These are phyloP conservation scores for Scutellaria minor DNA, from an alignment of 257 asterid species.

Conservation along the genomic window DNA sequence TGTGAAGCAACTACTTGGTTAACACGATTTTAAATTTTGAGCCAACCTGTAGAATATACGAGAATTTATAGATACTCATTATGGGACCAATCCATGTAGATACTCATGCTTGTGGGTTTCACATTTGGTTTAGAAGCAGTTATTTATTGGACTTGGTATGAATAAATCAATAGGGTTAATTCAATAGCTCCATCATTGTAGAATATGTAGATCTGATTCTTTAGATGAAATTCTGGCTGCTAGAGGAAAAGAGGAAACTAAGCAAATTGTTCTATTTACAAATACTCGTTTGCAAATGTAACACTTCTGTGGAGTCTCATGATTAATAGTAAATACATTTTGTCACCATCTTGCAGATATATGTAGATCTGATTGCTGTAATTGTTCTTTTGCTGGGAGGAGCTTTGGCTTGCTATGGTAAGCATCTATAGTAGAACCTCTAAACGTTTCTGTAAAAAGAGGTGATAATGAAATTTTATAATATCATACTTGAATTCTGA, in stretches of 20 bases:
- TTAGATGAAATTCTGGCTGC: not conserved
- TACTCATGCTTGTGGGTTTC: not conserved
- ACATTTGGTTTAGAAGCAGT: constrained; percentile 12
- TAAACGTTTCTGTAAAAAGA: constrained; percentile 4
- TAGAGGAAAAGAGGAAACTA: not conserved
- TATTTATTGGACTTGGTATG: not conserved
- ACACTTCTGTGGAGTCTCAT: not conserved
- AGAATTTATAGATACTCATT: not conserved
- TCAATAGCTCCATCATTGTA: not conserved
- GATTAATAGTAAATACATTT: not conserved
- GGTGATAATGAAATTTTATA: not conserved
- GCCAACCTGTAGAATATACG: not conserved
- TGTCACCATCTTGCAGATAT: constrained; percentile 63
- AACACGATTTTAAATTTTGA: too few relatives aligned
- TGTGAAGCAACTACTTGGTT: not conserved
- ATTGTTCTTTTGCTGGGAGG: constrained; percentile 75
- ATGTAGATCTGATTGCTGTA: constrained; percentile 77
- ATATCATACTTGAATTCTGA: not conserved
- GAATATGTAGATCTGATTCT: not conserved
- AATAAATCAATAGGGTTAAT: not conserved
- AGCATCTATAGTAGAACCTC: constrained; percentile 36
- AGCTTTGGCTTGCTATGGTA: constrained; percentile 96
- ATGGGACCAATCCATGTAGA: not conserved
- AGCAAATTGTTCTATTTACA: not conserved
- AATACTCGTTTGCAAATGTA: constrained; percentile 6